phyloP scores from a whole-genome alignment of 495 filamentous ascomycete species.

The Rhypophila decipiens region DNA sequence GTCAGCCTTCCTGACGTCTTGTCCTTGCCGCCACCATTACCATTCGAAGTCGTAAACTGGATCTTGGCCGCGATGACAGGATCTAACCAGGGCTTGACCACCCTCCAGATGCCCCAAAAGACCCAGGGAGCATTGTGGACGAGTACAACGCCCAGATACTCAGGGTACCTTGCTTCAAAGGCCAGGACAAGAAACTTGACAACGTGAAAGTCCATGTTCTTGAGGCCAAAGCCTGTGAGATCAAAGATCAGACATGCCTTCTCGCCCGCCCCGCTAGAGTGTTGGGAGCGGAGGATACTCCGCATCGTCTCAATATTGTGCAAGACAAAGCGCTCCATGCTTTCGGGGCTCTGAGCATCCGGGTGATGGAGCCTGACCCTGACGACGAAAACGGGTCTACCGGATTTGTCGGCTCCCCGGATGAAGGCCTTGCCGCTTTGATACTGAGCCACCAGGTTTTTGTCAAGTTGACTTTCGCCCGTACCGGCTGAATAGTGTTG shows the following conservation, averaged over 20 bases:
- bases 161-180: constrained; percentile 10
- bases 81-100: constrained; percentile 10
- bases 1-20: too few relatives aligned
- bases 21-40: neutral
- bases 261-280: too few relatives aligned
- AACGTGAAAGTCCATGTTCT: constrained; percentile 11
- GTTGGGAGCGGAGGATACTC: constrained; percentile 5
- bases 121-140: constrained; percentile 8
- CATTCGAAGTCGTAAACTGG: constrained; percentile 7
- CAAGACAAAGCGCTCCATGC: constrained; percentile 8
- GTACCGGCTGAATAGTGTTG: neutral
- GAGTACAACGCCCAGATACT: constrained; percentile 8
- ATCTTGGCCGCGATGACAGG: constrained; percentile 10
- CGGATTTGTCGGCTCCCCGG: constrained; percentile 1
- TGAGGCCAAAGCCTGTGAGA: constrained; percentile 8
- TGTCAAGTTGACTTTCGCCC: constrained; percentile 1
- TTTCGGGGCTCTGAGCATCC: constrained; percentile 6
- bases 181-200: constrained; percentile 10
- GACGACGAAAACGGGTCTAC: constrained; percentile 8
- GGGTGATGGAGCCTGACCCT: constrained; percentile 10
- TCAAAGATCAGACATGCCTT: constrained; percentile 10
- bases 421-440: constrained; percentile 6
- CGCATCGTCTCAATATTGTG: constrained; percentile 12
- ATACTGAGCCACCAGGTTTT: constrained; percentile 8
- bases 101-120: constrained; percentile 11